A percentile compares a stretch with the other conserved stretches of the same genome.
phyloP scores from a whole-genome alignment of 1,284 basidiomycete species.

The Pseudozyma hubeiensis region DNA sequence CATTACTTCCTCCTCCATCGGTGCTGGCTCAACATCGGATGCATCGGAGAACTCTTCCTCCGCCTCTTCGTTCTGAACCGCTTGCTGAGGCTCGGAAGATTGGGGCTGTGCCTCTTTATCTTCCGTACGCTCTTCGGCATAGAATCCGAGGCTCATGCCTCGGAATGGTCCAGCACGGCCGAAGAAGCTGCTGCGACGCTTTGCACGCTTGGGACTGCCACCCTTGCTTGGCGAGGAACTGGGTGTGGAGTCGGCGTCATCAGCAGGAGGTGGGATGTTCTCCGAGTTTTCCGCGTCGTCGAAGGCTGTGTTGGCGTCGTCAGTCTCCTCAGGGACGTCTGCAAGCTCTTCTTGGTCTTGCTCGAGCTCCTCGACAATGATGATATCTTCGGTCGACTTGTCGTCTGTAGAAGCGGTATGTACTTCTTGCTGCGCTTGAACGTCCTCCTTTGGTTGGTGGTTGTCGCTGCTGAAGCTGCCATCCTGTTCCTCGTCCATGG shows the following conservation, averaged over 20 bases:
- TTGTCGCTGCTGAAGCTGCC: constrained; percentile 30
- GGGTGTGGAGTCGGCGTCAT: constrained; percentile 7
- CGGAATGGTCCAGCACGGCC: constrained; percentile 48
- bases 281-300: constrained; percentile 11
- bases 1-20: constrained; percentile 23
- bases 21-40: constrained; percentile 18
- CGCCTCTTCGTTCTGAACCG: neutral
- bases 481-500: constrained; percentile 48
- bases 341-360: constrained; percentile 11
- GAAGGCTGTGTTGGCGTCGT: neutral
- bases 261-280: constrained; percentile 15
- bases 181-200: constrained; percentile 56
- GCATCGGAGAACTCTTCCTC: constrained; percentile 26
- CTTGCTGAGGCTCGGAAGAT: constrained; percentile 4
- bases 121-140: constrained; percentile 47
- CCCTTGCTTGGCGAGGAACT: constrained; percentile 24
- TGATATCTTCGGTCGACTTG: constrained; percentile 35
- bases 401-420: neutral
- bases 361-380: constrained; percentile 44
- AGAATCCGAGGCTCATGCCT: constrained; percentile 50
- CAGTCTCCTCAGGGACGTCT: neutral
- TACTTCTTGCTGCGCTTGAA: constrained; percentile 1
- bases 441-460: constrained; percentile 9
- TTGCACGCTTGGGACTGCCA: constrained; percentile 44
- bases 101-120: neutral